phyloP scores from a whole-genome alignment of 129 eudicot species.

The Chrysanthemum seticuspe region DNA sequence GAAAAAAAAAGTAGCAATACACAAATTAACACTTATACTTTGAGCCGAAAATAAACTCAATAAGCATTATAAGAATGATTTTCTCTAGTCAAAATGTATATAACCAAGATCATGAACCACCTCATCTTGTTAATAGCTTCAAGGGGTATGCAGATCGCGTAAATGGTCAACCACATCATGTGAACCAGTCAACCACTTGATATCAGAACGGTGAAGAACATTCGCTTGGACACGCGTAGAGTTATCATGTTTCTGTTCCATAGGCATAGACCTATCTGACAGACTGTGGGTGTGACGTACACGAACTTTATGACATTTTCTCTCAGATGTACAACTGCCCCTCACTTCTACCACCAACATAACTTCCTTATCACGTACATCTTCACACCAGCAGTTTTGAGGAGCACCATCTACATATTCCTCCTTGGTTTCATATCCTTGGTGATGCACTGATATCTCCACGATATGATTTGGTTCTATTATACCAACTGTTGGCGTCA shows the following conservation, averaged over 20 bases:
- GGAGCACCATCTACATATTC: no score
- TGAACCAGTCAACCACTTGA: no score
- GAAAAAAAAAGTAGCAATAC: no score
- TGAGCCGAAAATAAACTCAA: no score
- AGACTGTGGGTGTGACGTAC: conserved; percentile 66
- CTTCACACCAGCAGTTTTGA: conserved; percentile 75
- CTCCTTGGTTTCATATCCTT: no score
- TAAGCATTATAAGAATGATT: no score
- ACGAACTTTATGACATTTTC: conserved; percentile 60
- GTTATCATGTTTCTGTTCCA: conserved; percentile 32
- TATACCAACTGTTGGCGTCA: no score
- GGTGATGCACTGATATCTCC: no score
- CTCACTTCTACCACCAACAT: conserved; percentile 62
- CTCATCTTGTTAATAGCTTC: conserved; percentile 11
- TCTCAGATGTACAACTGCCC: conserved; percentile 52
- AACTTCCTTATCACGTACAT: conserved; percentile 83
- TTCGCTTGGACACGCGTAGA: conserved; percentile 37
- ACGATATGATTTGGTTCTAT: no score
- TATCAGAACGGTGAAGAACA: conserved; percentile 25
- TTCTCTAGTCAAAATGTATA: conserved; percentile 12
- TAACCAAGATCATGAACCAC: conserved; percentile 22
- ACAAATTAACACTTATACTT: no score
- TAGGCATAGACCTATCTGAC: conserved; percentile 46
- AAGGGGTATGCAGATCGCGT: conserved; percentile 41
- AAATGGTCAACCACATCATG: no score